These are phyloP conservation scores for Fomitopsis pinicola DNA, from an alignment of 1,284 basidiomycete genomes.

Conservation along the genomic window DNA sequence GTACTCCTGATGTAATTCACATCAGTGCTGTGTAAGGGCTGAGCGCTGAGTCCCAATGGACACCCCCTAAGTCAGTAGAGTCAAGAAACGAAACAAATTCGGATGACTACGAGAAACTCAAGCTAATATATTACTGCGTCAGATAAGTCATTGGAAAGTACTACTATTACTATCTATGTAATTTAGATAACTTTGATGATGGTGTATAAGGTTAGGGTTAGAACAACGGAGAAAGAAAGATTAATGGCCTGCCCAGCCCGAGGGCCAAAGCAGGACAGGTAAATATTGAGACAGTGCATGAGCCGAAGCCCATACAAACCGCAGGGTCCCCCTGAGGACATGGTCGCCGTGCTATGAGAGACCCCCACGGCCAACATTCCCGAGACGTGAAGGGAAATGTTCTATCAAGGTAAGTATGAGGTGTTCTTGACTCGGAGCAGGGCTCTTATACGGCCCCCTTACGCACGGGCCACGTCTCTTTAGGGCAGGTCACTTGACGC, in stretches of 20 bases:
- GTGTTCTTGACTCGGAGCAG: not conserved
- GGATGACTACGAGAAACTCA: no score
- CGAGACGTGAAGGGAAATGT: not conserved
- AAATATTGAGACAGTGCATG: constrained; percentile 72
- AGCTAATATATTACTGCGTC: no score
- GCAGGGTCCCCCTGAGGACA: constrained; percentile 44
- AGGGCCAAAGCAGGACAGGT: constrained; percentile 55
- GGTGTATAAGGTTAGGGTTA: constrained; percentile 2
- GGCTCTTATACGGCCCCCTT: not conserved
- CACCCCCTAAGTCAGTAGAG: no score
- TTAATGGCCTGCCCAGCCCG: constrained; percentile 33
- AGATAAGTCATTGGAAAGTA: no score
- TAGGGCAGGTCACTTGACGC: not conserved
- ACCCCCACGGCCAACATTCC: constrained; percentile 30
- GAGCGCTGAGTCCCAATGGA: no score
- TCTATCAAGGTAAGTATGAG: constrained; percentile 3
- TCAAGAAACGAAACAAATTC: no score
- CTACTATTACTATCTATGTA: no score
- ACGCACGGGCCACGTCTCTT: not conserved
- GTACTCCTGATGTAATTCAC: no score
- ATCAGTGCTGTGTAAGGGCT: no score
- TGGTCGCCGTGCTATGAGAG: constrained; percentile 69
- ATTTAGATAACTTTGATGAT: no score
- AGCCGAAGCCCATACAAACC: constrained; percentile 63
- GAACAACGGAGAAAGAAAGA: constrained; percentile 13